Conservation (phyloP, 2,329 filamentous ascomycete species). For the Pestalotiopsis sp. region DNA sequence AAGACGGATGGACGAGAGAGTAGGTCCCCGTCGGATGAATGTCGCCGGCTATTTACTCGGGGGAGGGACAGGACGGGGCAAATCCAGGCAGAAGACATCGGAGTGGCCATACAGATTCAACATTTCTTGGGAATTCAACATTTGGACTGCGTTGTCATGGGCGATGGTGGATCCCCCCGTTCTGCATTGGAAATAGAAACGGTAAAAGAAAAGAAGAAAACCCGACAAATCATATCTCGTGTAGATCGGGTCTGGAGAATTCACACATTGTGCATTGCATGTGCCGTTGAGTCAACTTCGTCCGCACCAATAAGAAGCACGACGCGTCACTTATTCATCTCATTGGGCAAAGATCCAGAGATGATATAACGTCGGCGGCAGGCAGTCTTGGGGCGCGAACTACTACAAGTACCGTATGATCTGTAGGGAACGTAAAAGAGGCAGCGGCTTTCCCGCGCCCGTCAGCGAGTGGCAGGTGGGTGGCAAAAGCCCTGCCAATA, state of each 20-base stretch:
- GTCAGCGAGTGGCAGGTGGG: neutral
- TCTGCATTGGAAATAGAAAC: too few species aligned
- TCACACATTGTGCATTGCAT: too few species aligned
- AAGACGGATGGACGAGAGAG: neutral
- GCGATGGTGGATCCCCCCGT: neutral
- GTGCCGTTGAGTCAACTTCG: too few species aligned
- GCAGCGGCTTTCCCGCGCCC: neutral
- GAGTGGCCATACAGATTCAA: neutral
- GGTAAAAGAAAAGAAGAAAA: neutral
- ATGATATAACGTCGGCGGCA: neutral
- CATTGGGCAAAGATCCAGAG: neutral
- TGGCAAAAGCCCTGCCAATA: slow-evolving; percentile 8
- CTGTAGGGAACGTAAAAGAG: neutral
- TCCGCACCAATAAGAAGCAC: neutral
- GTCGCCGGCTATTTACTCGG: neutral
- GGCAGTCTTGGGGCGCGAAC: neutral
- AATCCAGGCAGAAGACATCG: neutral
- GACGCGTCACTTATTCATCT: neutral
- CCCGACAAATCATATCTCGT: neutral
- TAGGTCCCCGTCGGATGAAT: too few species aligned
- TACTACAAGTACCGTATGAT: neutral
- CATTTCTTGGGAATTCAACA: slow-evolving; percentile 1
- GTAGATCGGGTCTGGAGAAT: too few species aligned
- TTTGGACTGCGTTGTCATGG: neutral
- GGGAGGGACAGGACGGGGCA: neutral